Percentiles rank a stretch among this genome's conserved stretches.
Conservation (phyloP, 1,139 yeast species). For the Suhomyces bokatorum region DNA sequence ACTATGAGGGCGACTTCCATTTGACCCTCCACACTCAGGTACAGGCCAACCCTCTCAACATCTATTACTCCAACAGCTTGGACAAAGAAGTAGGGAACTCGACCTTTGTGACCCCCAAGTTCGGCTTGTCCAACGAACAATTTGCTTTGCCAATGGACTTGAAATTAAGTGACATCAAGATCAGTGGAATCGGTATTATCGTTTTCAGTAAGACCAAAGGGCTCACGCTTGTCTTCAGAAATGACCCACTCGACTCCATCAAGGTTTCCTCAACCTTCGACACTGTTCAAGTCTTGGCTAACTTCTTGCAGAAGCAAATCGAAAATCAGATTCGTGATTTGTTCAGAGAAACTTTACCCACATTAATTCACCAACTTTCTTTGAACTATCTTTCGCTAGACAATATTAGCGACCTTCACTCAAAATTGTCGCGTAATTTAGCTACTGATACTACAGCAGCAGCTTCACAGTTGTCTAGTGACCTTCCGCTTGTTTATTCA, state of each 20-base stretch:
- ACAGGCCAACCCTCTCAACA: slow-evolving; percentile 80
- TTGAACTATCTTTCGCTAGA: slow-evolving; percentile 64
- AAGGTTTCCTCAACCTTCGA: slow-evolving; percentile 85
- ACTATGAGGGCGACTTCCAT: slow-evolving; percentile 78
- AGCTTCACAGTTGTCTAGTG: slow-evolving; percentile 10
- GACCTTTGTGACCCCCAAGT: slow-evolving; percentile 62
- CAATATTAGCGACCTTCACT: slow-evolving; percentile 33
- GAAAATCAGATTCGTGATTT: slow-evolving; percentile 78
- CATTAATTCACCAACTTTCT: slow-evolving; percentile 73
- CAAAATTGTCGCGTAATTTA: slow-evolving; percentile 26
- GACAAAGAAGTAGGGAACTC: slow-evolving; percentile 37
- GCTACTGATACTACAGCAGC: slow-evolving; percentile 5
- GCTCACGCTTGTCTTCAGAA: slow-evolving; percentile 79
- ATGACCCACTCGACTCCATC: slow-evolving; percentile 83
- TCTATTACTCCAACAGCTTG: slow-evolving; percentile 54
- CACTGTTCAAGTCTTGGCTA: slow-evolving; percentile 78
- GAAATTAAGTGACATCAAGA: slow-evolving; percentile 67
- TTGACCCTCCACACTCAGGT: slow-evolving; percentile 79
- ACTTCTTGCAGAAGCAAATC: slow-evolving; percentile 77
- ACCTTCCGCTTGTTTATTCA: slow-evolving; percentile 16
- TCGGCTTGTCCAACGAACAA: slow-evolving; percentile 65
- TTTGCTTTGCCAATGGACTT: slow-evolving; percentile 79
- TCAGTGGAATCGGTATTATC: slow-evolving; percentile 80
- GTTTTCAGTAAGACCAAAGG: slow-evolving; percentile 84
- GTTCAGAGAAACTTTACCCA: slow-evolving; percentile 82